Percentiles rank a stretch among this genome's conserved stretches.
phyloP scores from a whole-genome alignment of 2,329 filamentous ascomycete genomes.

The Ophiocordyceps robertsii region DNA sequence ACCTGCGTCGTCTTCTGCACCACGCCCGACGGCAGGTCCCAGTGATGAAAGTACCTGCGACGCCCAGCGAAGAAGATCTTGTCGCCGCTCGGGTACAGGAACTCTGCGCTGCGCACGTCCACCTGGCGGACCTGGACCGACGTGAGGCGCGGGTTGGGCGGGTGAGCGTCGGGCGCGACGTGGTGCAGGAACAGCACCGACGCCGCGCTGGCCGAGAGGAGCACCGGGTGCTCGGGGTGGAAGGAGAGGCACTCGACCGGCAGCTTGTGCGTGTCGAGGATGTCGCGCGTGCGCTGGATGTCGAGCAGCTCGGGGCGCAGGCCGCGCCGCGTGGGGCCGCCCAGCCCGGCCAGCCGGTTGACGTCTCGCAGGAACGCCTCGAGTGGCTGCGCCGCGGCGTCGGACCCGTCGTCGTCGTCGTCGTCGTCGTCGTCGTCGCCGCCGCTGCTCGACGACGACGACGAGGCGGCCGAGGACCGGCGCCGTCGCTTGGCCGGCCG shows the following conservation, averaged over 20 bases:
- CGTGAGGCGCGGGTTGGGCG: conserved; percentile 79
- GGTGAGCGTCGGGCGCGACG: conserved; percentile 60
- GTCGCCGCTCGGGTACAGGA: conserved; percentile 58
- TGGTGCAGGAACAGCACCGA: conserved; percentile 84
- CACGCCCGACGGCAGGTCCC: conserved; percentile 71
- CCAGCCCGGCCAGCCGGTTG: conserved; percentile 46
- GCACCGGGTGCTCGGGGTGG: conserved; percentile 76
- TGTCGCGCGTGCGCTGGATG: conserved; percentile 79
- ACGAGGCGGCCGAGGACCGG: conserved; percentile 37
- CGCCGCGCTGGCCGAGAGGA: conserved; percentile 78
- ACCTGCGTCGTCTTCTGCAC: conserved; percentile 73
- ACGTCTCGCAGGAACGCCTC: conserved; percentile 68
- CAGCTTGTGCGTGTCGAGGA: conserved; percentile 64
- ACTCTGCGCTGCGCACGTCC: conserved; percentile 72
- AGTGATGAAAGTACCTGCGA: conserved; percentile 84
- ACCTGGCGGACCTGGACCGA: conserved; percentile 77
- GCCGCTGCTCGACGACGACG: conserved; percentile 34
- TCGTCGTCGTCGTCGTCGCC: conserved; percentile 49
- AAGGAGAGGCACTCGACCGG: conserved; percentile 76
- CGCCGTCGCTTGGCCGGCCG: conserved; percentile 37
- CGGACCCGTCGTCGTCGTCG: conserved; percentile 48
- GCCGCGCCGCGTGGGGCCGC: conserved; percentile 48
- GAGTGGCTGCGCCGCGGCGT: conserved; percentile 60
- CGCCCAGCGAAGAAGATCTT: conserved; percentile 82
- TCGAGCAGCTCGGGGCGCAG: conserved; percentile 79